Evolutionary conservation across 306 rosid species (phyloP).

Genomic region (Castanospermum australe): DNA sequence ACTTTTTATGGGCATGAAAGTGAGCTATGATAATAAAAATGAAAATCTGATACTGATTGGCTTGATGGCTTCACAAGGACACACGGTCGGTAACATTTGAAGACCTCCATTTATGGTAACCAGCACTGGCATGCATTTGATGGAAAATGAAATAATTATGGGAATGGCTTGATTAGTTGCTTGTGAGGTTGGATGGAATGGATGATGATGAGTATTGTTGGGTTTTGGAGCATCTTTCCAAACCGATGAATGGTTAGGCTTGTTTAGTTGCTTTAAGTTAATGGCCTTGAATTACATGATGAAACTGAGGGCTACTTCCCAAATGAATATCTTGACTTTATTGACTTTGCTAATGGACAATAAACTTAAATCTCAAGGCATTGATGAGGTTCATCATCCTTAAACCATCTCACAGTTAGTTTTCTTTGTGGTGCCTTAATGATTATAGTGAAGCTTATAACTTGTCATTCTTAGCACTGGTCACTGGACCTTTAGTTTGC

Average conservation of each 20-base stretch:
- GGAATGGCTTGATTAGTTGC: not conserved
- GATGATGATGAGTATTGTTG: not conserved
- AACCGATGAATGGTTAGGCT: not conserved
- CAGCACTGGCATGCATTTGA: not conserved
- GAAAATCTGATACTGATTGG: not conserved
- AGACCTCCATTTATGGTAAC: not conserved
- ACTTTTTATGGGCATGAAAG: not conserved
- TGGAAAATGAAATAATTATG: slow-evolving; percentile 10
- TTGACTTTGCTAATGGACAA: slow-evolving; percentile 14
- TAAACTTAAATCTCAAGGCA: not conserved
- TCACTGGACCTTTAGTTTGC: slow-evolving; percentile 13
- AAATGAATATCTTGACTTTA: slow-evolving; percentile 1
- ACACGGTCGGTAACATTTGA: not conserved
- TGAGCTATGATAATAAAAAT: not conserved
- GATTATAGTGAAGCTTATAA: slow-evolving; percentile 10
- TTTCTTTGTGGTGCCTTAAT: slow-evolving; percentile 2
- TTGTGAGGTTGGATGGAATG: slow-evolving; percentile 12
- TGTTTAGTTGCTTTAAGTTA: not conserved
- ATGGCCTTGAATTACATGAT: slow-evolving; percentile 6
- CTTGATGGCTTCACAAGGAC: slow-evolving; percentile 14
- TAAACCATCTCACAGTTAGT: not conserved
- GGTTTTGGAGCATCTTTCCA: not conserved
- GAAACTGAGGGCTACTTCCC: not conserved
- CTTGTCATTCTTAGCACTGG: slow-evolving; percentile 12
- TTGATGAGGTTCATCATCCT: not conserved